A percentile compares a stretch with the other conserved stretches of the same genome.
phyloP scores from a whole-genome alignment of 2,329 filamentous ascomycete genomes.

The Talaromyces sp. region DNA sequence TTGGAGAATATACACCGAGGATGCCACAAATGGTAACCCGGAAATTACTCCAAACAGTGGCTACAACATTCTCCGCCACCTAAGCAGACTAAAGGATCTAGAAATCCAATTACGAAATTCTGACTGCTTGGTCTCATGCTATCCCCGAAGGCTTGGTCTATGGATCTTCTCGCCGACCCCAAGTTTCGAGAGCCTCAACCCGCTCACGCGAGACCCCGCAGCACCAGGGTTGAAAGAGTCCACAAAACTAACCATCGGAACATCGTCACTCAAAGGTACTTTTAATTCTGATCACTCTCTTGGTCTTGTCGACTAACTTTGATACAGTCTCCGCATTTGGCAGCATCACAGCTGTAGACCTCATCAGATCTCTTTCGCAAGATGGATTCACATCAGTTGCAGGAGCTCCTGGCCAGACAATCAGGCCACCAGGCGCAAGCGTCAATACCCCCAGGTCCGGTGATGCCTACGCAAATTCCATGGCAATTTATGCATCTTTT shows the following conservation, averaged over 20 bases:
- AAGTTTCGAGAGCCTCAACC: conserved; percentile 34
- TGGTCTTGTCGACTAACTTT: not conserved
- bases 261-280: conserved; percentile 35
- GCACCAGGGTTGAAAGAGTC: conserved; percentile 22
- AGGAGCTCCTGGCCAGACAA: conserved; percentile 24
- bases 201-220: conserved; percentile 28
- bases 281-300: conserved; percentile 1
- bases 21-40: conserved; percentile 29
- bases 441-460: conserved; percentile 27
- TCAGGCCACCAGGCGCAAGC: conserved; percentile 23
- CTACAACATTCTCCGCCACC: conserved; percentile 37
- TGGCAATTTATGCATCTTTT: conserved; percentile 40
- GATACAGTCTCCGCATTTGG: conserved; percentile 35
- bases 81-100: conserved; percentile 39
- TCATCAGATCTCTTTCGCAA: conserved; percentile 35
- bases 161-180: conserved; percentile 42
- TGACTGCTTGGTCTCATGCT: conserved; percentile 38
- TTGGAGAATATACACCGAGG: conserved; percentile 44
- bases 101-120: conserved; percentile 36
- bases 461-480: conserved; percentile 32
- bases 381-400: conserved; percentile 27
- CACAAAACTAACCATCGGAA: conserved; percentile 31
- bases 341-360: conserved; percentile 32
- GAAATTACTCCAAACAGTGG: conserved; percentile 35
- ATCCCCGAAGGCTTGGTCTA: conserved; percentile 37